Conservation (phyloP, 352 stramenopile genomes). For the Phytophthora nicotianae region DNA sequence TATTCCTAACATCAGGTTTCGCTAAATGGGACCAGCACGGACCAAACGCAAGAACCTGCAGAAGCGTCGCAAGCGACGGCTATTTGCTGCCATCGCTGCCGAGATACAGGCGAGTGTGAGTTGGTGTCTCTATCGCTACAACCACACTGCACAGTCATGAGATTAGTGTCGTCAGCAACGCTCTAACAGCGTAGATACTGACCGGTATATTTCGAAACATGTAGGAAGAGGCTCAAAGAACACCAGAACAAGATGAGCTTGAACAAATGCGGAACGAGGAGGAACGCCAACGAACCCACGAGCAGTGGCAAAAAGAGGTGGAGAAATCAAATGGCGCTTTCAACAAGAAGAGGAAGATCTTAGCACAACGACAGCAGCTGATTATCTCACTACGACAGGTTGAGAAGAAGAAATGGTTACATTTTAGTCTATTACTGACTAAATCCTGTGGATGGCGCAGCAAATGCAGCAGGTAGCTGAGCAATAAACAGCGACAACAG, state of each 20-base stretch:
- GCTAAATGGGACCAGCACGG: constrained; percentile 49
- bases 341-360: constrained; percentile 50
- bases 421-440: not conserved
- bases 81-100: constrained; percentile 60
- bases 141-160: not conserved
- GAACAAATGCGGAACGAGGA: constrained; percentile 67
- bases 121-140: not conserved
- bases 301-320: constrained; percentile 57
- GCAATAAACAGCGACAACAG: not conserved
- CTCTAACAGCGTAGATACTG: constrained; percentile 9
- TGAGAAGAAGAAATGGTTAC: not conserved
- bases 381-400: constrained; percentile 69
- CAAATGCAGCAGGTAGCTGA: constrained; percentile 11
- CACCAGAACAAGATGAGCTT: constrained; percentile 48
- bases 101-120: constrained; percentile 54
- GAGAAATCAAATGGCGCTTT: constrained; percentile 42
- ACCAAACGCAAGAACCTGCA: constrained; percentile 81
- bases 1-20: constrained; percentile 16
- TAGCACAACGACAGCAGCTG: constrained; percentile 55
- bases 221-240: constrained; percentile 50
- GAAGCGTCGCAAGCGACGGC: constrained; percentile 73
- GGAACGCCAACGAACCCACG: constrained; percentile 56
- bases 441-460: not conserved
- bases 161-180: constrained; percentile 1
- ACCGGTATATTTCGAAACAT: constrained; percentile 4